Evolutionary conservation across 345 rosid genomes (phyloP), one percentile per base, ranked within the genome.

Genomic region (Dovyalis caffra): DNA sequence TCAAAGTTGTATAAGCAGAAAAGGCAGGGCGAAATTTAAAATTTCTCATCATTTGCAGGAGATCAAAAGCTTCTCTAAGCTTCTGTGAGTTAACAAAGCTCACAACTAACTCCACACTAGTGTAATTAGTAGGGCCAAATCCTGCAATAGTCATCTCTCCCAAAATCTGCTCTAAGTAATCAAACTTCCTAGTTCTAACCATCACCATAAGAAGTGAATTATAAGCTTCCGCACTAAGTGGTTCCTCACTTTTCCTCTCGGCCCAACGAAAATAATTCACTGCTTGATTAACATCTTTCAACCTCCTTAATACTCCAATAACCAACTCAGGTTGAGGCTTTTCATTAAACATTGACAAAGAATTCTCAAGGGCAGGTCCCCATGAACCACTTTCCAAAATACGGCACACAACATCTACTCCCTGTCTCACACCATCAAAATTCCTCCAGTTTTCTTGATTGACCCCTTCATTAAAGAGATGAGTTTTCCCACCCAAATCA

Each of bases 71-170:
- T 78, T 91, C 96, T 76, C 79, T 89, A 28, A 87, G 86, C 89
- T 80, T 91, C 74, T 69, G 82, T 7, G 79, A 85, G 84, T 81
- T 90, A 58, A 95, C 90, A 35, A 90, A 90, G 76, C 85, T 86
- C 38, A 28, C 51, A 79, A 93, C 81, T 77, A 95, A 79, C 85
- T 91, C 94, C 31, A 88, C 81, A 68, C 87, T 85, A 0, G 86
- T 71, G 68, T 60, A 74, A 78, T 76, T 86, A 60, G 89, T 83
- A 1, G 94, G 99, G 16, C 94, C 89, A 78, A 90, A 89, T 47
- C 99, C 93, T 12, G 92, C 96, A 73, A 90, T 80, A 80, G 93
- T 89, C 97, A 95, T 95, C 77, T 95, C 98, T 79, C 83, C 96
- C 43, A 95, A 82, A 73, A 90, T 81, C 76, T 85, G 90, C 74